Conservation (phyloP, 2,329 filamentous ascomycete genomes). For the Venturia effusa region DNA sequence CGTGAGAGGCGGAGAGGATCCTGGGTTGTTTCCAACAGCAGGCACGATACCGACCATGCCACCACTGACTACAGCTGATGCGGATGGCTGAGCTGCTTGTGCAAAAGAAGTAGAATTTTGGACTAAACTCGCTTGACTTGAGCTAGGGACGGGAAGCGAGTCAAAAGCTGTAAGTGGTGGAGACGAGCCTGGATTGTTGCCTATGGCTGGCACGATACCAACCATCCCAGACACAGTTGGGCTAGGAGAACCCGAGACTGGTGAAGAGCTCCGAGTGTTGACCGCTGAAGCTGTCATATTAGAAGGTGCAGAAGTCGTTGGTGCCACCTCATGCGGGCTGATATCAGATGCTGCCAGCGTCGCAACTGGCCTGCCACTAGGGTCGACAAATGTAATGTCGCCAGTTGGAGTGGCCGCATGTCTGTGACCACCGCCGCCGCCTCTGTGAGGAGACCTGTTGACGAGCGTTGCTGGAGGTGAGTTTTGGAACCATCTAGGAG, state of each 20-base stretch:
- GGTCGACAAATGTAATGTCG: slow-evolving; percentile 6
- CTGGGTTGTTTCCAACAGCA: slow-evolving; percentile 9
- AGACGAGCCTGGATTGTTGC: slow-evolving; percentile 8
- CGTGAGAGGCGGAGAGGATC: slow-evolving; percentile 2
- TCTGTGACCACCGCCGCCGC: background rate
- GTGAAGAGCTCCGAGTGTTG: background rate
- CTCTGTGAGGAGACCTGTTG: background rate
- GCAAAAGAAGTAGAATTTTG: background rate
- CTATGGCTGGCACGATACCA: slow-evolving; percentile 9
- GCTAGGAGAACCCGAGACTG: background rate
- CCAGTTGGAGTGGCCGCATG: background rate
- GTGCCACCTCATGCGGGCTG: background rate
- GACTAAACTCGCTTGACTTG: background rate
- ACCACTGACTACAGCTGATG: background rate
- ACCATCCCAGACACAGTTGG: slow-evolving; percentile 3
- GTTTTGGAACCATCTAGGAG: slow-evolving; percentile 1
- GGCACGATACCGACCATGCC: slow-evolving; percentile 11
- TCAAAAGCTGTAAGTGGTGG: slow-evolving; percentile 8
- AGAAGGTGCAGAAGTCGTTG: background rate
- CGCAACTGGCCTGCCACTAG: background rate
- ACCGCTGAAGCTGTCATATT: background rate
- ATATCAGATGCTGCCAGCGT: slow-evolving; percentile 1
- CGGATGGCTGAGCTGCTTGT: background rate
- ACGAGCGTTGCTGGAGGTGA: slow-evolving; percentile 5
- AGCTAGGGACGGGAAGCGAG: background rate